Percentiles rank a stretch among this genome's conserved stretches.
phyloP scores from a whole-genome alignment of 73 alveolate genomes.

The Uronychia setigera region DNA sequence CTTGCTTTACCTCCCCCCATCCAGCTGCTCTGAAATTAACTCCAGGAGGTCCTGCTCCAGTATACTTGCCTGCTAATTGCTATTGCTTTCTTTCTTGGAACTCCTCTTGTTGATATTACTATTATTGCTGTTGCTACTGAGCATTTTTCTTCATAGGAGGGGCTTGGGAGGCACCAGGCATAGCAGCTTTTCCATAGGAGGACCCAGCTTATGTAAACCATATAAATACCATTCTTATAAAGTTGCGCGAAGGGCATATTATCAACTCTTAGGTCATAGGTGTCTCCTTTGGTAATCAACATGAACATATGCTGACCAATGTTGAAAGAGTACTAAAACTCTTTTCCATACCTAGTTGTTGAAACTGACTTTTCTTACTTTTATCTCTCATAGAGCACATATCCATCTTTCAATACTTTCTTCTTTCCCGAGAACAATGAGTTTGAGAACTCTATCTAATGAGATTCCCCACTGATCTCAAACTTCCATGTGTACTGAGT shows the following conservation, averaged over 20 bases:
- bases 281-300: constrained; percentile 81
- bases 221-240: not conserved
- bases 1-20: not conserved
- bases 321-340: constrained; percentile 70
- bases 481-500: constrained; percentile 82
- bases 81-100: not conserved
- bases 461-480: constrained; percentile 75
- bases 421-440: constrained; percentile 83
- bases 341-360: not conserved
- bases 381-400: not conserved
- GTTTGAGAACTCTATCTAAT: constrained; percentile 73
- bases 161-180: not conserved
- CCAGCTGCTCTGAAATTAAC: not conserved
- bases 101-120: too few relatives aligned
- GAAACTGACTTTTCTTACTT: constrained; percentile 5
- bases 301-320: constrained; percentile 73
- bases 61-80: not conserved
- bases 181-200: not conserved
- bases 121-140: not conserved
- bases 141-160: not conserved
- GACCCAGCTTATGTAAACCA: not conserved
- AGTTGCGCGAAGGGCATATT: not conserved
- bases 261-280: constrained; percentile 86
- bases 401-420: constrained; percentile 78
- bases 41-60: not conserved